Percentiles rank a stretch among this genome's conserved stretches.
Evolutionary conservation across 768 basidiomycete genomes (phyloP).

Genomic region (Lactarius vividus): DNA sequence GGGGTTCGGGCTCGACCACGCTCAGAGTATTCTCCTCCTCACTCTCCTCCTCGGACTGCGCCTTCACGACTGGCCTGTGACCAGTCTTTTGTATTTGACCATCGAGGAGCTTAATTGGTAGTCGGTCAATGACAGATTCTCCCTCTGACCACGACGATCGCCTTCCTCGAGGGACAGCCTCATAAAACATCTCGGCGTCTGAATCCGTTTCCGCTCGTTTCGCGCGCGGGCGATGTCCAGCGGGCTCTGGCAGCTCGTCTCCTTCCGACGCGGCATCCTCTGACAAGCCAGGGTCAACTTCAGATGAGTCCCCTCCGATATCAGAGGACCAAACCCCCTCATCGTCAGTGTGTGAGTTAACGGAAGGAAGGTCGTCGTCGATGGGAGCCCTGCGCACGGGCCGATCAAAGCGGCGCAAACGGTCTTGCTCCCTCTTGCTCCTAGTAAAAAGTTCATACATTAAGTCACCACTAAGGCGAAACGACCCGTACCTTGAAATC

Average conservation of each 20-base stretch:
- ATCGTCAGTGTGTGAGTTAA: slow-evolving; percentile 65
- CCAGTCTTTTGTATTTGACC: slow-evolving; percentile 70
- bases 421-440: slow-evolving; percentile 81
- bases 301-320: slow-evolving; percentile 34
- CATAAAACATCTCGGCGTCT: slow-evolving; percentile 68
- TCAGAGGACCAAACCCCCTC: slow-evolving; percentile 52
- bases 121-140: slow-evolving; percentile 51
- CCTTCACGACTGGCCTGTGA: slow-evolving; percentile 33
- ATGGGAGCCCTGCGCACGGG: slow-evolving; percentile 44
- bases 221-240: slow-evolving; percentile 27
- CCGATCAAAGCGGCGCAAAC: slow-evolving; percentile 65
- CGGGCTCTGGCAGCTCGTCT: slow-evolving; percentile 30
- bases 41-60: slow-evolving; percentile 35
- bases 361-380: slow-evolving; percentile 62
- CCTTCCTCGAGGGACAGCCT: slow-evolving; percentile 55
- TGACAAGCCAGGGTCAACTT: slow-evolving; percentile 30
- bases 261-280: slow-evolving; percentile 34
- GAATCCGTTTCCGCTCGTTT: slow-evolving; percentile 43
- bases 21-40: slow-evolving; percentile 37
- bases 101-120: slow-evolving; percentile 85
- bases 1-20: slow-evolving; percentile 31
- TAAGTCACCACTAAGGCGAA: slow-evolving; percentile 14
- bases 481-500: slow-evolving; percentile 65
- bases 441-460: slow-evolving; percentile 38
- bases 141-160: slow-evolving; percentile 45